Evolutionary conservation across 2,329 filamentous ascomycete species (phyloP).

Genomic region (Pseudogymnoascus sp.): DNA sequence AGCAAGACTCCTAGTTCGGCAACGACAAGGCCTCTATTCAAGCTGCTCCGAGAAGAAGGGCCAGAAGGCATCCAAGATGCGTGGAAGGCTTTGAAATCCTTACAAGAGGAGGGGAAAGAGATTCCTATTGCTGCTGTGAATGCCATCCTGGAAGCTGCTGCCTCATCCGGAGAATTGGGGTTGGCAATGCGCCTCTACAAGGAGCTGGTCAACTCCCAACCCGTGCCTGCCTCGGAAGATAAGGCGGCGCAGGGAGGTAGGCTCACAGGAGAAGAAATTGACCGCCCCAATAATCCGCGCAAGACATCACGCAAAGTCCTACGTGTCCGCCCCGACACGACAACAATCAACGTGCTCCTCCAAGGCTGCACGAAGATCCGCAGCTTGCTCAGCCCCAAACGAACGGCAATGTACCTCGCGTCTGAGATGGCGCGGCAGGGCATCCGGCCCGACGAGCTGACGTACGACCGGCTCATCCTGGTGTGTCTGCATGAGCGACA

Average conservation of each 20-base stretch:
- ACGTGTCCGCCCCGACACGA: constrained; percentile 22
- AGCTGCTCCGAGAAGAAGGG: constrained; percentile 41
- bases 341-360: constrained; percentile 55
- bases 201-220: constrained; percentile 38
- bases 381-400: constrained; percentile 13
- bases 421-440: constrained; percentile 51
- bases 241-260: neutral
- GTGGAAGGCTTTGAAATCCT: constrained; percentile 46
- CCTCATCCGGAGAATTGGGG: constrained; percentile 33
- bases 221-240: constrained; percentile 20
- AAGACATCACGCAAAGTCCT: neutral
- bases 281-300: neutral
- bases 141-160: constrained; percentile 28
- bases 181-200: constrained; percentile 54
- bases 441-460: constrained; percentile 45
- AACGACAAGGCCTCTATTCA: constrained; percentile 56
- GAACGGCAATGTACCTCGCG: constrained; percentile 51
- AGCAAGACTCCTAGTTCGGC: constrained; percentile 37
- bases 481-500: constrained; percentile 39
- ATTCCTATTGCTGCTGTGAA: constrained; percentile 45
- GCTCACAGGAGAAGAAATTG: neutral
- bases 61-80: constrained; percentile 39
- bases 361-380: constrained; percentile 35
- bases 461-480: constrained; percentile 54
- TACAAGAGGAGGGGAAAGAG: constrained; percentile 40